Percentiles rank a stretch among this genome's conserved stretches.
Conservation (phyloP, 164 flowering plant genomes). For the Berberis thunbergii region DNA sequence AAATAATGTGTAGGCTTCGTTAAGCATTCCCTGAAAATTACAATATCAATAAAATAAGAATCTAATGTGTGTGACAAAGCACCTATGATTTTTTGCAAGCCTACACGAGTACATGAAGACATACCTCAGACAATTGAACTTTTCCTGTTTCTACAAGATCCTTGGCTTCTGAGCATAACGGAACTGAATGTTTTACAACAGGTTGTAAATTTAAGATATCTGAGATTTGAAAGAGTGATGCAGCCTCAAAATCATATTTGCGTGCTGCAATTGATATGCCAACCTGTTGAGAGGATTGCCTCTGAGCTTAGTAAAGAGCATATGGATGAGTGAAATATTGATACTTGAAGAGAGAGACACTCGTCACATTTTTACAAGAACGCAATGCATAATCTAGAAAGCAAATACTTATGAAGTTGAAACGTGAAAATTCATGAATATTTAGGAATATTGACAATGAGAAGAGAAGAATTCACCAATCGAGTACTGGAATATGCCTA, state of each 20-base stretch:
- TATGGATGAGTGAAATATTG: not conserved
- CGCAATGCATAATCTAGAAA: not conserved
- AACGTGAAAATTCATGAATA: no score
- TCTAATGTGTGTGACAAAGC: not conserved
- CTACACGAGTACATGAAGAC: not conserved
- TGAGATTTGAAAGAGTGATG: constrained; percentile 59
- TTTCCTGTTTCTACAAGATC: constrained; percentile 93
- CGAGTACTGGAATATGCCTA: no score
- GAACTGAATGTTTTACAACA: constrained; percentile 90
- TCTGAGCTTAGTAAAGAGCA: not conserved
- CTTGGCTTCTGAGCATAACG: constrained; percentile 87
- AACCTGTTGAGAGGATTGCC: constrained; percentile 37
- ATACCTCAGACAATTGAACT: constrained; percentile 84
- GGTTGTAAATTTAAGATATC: constrained; percentile 86
- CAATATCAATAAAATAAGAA: constrained; percentile 18
- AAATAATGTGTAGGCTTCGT: no score
- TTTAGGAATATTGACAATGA: no score
- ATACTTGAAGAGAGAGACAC: not conserved
- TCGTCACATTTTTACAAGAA: not conserved
- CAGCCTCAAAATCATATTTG: constrained; percentile 63
- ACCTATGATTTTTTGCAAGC: not conserved
- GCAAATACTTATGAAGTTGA: no score
- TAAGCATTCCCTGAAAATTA: no score
- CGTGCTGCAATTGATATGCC: constrained; percentile 76
- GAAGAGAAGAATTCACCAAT: no score